These are phyloP conservation scores for Leccinum griseonigrum DNA, from an alignment of 1,284 basidiomycete species.

Conservation along the genomic window DNA sequence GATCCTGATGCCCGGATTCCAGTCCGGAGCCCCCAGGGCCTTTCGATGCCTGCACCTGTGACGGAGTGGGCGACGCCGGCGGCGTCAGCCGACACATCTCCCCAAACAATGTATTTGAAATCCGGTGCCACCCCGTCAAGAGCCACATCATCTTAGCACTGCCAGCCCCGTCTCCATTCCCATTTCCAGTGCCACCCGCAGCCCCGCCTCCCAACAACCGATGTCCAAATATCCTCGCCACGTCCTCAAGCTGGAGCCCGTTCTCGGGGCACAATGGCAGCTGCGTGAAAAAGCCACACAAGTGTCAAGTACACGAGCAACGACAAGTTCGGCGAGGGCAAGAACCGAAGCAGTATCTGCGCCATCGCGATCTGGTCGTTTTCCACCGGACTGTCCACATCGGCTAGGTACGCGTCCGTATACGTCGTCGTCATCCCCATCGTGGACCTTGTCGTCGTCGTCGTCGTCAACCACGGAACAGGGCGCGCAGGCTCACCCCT, in stretches of 20 bases:
- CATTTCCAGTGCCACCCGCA: neutral
- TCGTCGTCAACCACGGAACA: neutral
- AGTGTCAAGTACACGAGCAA: slow-evolving; percentile 62
- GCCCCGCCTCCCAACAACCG: slow-evolving; percentile 18
- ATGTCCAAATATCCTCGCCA: slow-evolving; percentile 33
- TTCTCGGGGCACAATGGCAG: slow-evolving; percentile 33
- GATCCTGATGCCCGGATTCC: neutral
- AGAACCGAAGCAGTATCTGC: slow-evolving; percentile 56
- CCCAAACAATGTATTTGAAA: slow-evolving; percentile 27
- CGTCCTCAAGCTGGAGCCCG: slow-evolving; percentile 29
- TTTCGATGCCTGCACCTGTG: neutral
- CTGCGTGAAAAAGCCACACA: slow-evolving; percentile 56
- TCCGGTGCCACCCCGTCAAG: slow-evolving; percentile 24
- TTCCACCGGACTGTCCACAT: slow-evolving; percentile 27
- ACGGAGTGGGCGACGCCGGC: slow-evolving; percentile 8
- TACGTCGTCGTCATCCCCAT: neutral
- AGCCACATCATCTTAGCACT: slow-evolving; percentile 18
- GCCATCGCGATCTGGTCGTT: slow-evolving; percentile 41
- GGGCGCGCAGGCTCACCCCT: slow-evolving; percentile 17
- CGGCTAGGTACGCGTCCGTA: slow-evolving; percentile 11
- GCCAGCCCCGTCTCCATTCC: neutral
- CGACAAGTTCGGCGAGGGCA: slow-evolving; percentile 55
- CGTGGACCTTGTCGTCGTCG: neutral
- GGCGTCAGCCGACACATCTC: slow-evolving; percentile 28
- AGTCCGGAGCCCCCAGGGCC: too few species aligned